phyloP scores from a whole-genome alignment of 1,139 yeast genomes.

The Hyphopichia burtonii region DNA sequence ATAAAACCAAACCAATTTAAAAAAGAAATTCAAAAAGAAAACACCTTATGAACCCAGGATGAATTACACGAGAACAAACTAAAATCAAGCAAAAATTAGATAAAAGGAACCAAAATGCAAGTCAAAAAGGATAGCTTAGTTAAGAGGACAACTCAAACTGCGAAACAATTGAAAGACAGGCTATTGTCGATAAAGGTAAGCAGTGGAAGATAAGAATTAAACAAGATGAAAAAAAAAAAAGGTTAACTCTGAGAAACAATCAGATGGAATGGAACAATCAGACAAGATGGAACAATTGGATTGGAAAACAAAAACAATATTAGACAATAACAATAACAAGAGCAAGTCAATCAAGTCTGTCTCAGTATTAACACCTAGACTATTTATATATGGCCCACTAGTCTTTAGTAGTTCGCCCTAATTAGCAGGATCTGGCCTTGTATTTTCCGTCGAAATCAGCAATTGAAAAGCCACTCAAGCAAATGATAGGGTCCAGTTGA shows the following conservation, averaged over 20 bases:
- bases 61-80: background rate
- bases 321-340: background rate
- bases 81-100: background rate
- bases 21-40: background rate
- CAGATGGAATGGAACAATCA: background rate
- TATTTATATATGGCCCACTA: too few relatives aligned
- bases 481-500: too few relatives aligned
- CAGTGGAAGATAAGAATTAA: background rate
- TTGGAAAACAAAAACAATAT: too few relatives aligned
- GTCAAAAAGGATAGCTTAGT: background rate
- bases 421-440: too few relatives aligned
- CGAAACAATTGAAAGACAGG: background rate
- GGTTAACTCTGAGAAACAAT: background rate
- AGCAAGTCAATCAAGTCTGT: too few relatives aligned
- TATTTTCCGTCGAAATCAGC: too few relatives aligned
- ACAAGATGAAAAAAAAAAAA: background rate
- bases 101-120: background rate
- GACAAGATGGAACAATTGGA: background rate
- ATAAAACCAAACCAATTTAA: background rate
- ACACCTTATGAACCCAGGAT: background rate
- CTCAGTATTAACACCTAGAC: too few relatives aligned
- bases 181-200: too few relatives aligned
- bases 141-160: background rate
- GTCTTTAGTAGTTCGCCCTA: too few relatives aligned
- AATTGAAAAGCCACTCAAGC: too few relatives aligned